Evolutionary conservation across 352 stramenopile genomes (phyloP), one percentile per base, ranked within the genome.

Genomic region (Phytopythium litorale): DNA sequence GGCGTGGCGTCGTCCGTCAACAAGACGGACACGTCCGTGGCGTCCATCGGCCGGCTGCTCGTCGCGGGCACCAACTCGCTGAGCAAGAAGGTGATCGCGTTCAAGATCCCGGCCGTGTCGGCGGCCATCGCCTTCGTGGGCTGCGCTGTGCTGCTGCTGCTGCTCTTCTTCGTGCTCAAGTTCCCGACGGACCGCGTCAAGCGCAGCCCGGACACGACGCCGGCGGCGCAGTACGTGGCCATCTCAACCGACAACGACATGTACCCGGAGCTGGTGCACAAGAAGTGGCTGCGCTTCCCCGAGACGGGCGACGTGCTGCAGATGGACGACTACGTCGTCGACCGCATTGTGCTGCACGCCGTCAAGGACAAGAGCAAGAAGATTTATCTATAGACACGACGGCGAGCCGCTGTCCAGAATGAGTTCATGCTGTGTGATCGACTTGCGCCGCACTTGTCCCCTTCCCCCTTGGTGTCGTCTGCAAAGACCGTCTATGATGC

Each of bases 1-100:
- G 78, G 65, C 4, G 67, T 67, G 1, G 70, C 76, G 11, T 84
- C 75, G 45, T 53, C 38, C 0, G 59, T 79, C 25, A 65, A 58
- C 52, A 58, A 58, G 21, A 58, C 52, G 12, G 52, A 58, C 52
- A 58, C 52, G 33, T 58, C 52, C 19, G 32, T 33, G 52, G 33
- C 52, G 52, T 4, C 52, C 12, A n/a, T 35, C 33, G 52, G 52
- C 21, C 32, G 35, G n/a, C 35, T 58, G 52, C 35, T 58, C 15
- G 19, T 48, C 25, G 15, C 52, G 6, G 52, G 70, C n/a, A 62
- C 61, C 5, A 61, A 64, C 25, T 65, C 70, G 18, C 33, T 61
- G 51, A 67, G 67, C 46, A 66, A 53, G 37, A 72, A 70, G 38
- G 42, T 72, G 40, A 71, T 76, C 58, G 56, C 60, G 51, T 73